These are phyloP conservation scores for Miamiensis avidus DNA, from an alignment of 169 alveolate genomes.

Conservation along the genomic window DNA sequence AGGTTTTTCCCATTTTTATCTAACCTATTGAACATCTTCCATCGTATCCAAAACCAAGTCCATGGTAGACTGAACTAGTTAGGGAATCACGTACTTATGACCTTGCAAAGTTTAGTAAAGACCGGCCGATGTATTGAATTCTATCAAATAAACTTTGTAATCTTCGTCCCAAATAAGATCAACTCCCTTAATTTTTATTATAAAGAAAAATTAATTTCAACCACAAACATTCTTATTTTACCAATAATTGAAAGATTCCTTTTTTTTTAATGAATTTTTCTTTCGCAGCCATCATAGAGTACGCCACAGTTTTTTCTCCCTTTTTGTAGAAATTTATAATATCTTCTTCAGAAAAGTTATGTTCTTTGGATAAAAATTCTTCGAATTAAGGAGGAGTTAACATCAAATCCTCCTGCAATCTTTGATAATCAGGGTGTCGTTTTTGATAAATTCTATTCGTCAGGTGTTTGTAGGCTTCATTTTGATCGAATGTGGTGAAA, in stretches of 20 bases:
- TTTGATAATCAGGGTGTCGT: constrained; percentile 1
- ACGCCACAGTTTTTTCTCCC: constrained; percentile 2
- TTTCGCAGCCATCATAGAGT: constrained; percentile 15
- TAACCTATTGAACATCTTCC: not conserved
- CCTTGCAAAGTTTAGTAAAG: not conserved
- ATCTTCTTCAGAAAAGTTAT: not conserved
- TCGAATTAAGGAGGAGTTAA: not conserved
- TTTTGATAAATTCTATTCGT: constrained; percentile 15
- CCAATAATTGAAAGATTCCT: constrained; percentile 14
- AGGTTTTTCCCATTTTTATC: constrained; percentile 1
- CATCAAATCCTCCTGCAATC: not conserved
- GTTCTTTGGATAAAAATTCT: not conserved
- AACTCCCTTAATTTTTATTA: not conserved
- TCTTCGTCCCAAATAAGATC: constrained; percentile 16
- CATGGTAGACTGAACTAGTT: not conserved
- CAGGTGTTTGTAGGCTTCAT: constrained; percentile 8
- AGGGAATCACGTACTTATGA: constrained; percentile 8
- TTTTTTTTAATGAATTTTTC: not conserved
- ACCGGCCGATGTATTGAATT: constrained; percentile 20
- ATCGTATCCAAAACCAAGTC: constrained; percentile 16
- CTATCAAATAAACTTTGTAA: constrained; percentile 7
- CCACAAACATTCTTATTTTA: too few relatives aligned
- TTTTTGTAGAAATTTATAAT: constrained; percentile 1
- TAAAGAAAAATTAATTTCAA: too few relatives aligned
- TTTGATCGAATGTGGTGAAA: not conserved